Evolutionary conservation across 768 basidiomycete species (phyloP).

Genomic region (Rhizopogon sp.): DNA sequence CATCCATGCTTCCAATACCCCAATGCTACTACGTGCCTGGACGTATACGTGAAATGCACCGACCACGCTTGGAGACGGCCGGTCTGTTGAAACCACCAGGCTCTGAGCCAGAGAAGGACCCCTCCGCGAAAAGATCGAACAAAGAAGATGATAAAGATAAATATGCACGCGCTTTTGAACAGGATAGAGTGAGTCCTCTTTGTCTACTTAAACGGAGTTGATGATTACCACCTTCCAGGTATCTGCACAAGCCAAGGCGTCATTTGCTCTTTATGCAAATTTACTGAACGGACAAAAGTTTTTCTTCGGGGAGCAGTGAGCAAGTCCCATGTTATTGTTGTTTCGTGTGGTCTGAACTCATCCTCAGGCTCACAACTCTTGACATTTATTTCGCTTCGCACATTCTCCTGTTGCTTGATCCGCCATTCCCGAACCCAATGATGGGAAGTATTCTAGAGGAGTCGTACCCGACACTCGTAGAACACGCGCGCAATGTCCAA

Average conservation of each 20-base stretch:
- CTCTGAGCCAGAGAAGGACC: constrained; percentile 37
- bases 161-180: constrained; percentile 54
- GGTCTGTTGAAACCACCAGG: constrained; percentile 29
- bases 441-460: constrained; percentile 49
- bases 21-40: constrained; percentile 71
- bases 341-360: background rate
- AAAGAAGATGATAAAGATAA: constrained; percentile 29
- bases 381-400: constrained; percentile 69
- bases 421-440: constrained; percentile 58
- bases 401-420: constrained; percentile 51
- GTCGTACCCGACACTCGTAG: constrained; percentile 51
- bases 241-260: constrained; percentile 49
- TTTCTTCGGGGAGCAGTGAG: constrained; percentile 47
- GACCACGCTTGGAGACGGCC: constrained; percentile 52
- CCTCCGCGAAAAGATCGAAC: constrained; percentile 28
- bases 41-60: constrained; percentile 54
- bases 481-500: constrained; percentile 53
- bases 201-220: background rate
- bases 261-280: constrained; percentile 53
- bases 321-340: background rate
- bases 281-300: constrained; percentile 47
- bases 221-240: constrained; percentile 28
- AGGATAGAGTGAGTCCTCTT: constrained; percentile 43
- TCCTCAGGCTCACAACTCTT: constrained; percentile 50
- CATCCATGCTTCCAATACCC: constrained; percentile 55